Evolutionary conservation across 495 filamentous ascomycete genomes (phyloP).

Genomic region (Penicillium longicatenatum): DNA sequence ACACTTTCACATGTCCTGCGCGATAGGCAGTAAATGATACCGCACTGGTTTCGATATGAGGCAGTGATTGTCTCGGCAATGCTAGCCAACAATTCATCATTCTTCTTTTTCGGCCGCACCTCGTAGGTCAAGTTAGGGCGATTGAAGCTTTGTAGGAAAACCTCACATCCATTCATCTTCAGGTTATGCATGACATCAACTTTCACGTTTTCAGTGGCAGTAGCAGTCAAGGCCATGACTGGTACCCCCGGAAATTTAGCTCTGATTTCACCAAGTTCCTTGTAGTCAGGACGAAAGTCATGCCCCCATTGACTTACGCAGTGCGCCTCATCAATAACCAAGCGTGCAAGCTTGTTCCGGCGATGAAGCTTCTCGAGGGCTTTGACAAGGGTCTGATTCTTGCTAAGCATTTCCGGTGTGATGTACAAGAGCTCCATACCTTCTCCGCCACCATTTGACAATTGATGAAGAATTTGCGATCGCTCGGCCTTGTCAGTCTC

Average conservation of each 20-base stretch:
- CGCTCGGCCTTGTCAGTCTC: conserved; percentile 60
- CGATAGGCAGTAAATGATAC: conserved; percentile 94
- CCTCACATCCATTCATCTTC: conserved; percentile 70
- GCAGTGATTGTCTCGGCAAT: conserved; percentile 73
- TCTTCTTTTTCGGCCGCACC: conserved; percentile 61
- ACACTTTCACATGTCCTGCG: conserved; percentile 78
- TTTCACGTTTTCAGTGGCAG: conserved; percentile 90
- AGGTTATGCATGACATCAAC: conserved; percentile 88
- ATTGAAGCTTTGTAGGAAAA: conserved; percentile 92
- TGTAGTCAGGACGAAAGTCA: conserved; percentile 97
- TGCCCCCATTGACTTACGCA: conserved; percentile 99
- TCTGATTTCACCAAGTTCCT: conserved; percentile 73
- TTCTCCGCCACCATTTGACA: conserved; percentile 65
- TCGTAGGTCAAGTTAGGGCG: conserved; percentile 88
- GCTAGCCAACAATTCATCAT: conserved; percentile 57
- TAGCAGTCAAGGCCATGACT: conserved; percentile 92
- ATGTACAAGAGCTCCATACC: conserved; percentile 86
- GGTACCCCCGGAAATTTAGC: conserved; percentile 72
- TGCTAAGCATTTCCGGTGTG: conserved; percentile 94
- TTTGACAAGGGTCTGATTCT: conserved; percentile 63
- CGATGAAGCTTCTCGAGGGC: conserved; percentile 63
- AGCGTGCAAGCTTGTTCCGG: conserved; percentile 72
- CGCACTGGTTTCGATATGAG: conserved; percentile 68
- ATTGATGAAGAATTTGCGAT: conserved; percentile 56
- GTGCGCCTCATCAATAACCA: conserved; percentile 97